Evolutionary conservation across 2,329 filamentous ascomycete genomes (phyloP).

Genomic region (Fusarium transvaalense): DNA sequence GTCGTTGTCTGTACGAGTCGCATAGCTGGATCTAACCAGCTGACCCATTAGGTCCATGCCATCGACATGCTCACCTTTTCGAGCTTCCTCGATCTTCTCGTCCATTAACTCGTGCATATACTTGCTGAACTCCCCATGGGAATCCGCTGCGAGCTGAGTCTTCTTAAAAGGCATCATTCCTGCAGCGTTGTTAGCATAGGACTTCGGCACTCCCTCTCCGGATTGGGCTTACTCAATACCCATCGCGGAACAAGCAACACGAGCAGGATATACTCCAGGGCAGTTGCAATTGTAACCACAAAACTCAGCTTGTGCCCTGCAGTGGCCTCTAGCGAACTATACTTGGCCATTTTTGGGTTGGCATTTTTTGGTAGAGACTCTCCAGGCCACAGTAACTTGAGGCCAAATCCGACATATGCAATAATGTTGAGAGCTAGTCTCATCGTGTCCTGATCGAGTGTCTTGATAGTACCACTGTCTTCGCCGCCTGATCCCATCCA

Average conservation of each 20-base stretch:
- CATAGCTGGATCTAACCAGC: constrained; percentile 59
- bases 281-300: constrained; percentile 69
- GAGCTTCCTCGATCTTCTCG: constrained; percentile 65
- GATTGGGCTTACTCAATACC: constrained; percentile 61
- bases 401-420: constrained; percentile 78
- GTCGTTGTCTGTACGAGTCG: constrained; percentile 16
- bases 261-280: constrained; percentile 73
- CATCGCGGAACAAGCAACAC: constrained; percentile 71
- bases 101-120: constrained; percentile 79
- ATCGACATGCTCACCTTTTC: constrained; percentile 53
- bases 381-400: constrained; percentile 72
- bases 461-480: constrained; percentile 61
- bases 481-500: constrained; percentile 61
- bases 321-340: constrained; percentile 59
- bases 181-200: constrained; percentile 41
- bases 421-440: constrained; percentile 68
- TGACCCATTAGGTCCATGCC: constrained; percentile 67
- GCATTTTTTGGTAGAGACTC: constrained; percentile 62
- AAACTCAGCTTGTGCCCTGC: constrained; percentile 74
- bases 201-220: background rate
- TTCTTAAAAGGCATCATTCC: constrained; percentile 63
- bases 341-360: constrained; percentile 63
- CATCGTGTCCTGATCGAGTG: constrained; percentile 75
- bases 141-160: constrained; percentile 64
- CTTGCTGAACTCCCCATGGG: constrained; percentile 72